These are phyloP conservation scores for Penicillium salamii DNA, from an alignment of 495 filamentous ascomycete species.

Conservation along the genomic window DNA sequence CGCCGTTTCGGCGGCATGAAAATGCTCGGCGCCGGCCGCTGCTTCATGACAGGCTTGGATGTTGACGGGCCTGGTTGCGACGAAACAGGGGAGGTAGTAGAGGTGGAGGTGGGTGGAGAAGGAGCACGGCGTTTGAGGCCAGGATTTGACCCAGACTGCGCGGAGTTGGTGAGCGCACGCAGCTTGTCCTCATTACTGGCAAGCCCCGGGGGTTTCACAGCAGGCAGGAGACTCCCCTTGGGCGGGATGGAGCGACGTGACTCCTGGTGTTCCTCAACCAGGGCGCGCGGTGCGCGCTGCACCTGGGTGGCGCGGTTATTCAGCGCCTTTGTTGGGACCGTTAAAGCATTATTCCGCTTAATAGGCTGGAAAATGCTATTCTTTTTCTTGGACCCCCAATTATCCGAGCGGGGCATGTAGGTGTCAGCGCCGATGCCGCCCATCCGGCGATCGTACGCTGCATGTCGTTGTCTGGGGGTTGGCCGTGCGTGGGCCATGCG, in stretches of 20 bases:
- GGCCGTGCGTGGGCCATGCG: conserved; percentile 26
- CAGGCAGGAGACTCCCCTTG: background rate
- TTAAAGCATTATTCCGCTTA: conserved; percentile 34
- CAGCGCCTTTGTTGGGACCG: conserved; percentile 41
- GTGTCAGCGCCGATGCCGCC: conserved; percentile 12
- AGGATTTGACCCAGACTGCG: background rate
- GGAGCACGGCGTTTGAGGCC: conserved; percentile 10
- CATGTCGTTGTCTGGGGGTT: conserved; percentile 24
- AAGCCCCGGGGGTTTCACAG: background rate
- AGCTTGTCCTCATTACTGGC: background rate
- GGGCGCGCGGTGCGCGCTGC: conserved; percentile 34
- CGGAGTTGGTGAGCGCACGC: background rate
- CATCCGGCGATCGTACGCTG: conserved; percentile 25
- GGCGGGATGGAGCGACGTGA: conserved; percentile 24
- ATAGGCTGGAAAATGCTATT: conserved; percentile 35
- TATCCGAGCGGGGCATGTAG: background rate
- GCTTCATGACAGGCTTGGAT: conserved; percentile 20
- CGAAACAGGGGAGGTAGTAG: background rate
- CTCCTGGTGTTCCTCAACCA: conserved; percentile 39
- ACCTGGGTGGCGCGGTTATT: conserved; percentile 37
- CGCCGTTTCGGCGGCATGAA: conserved; percentile 43
- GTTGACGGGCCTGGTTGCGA: background rate
- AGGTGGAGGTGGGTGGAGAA: conserved; percentile 4
- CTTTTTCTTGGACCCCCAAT: conserved; percentile 27
- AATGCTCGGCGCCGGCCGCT: conserved; percentile 32